Conservation (phyloP, 2,329 filamentous ascomycete genomes). For the Xylariaceae sp. region DNA sequence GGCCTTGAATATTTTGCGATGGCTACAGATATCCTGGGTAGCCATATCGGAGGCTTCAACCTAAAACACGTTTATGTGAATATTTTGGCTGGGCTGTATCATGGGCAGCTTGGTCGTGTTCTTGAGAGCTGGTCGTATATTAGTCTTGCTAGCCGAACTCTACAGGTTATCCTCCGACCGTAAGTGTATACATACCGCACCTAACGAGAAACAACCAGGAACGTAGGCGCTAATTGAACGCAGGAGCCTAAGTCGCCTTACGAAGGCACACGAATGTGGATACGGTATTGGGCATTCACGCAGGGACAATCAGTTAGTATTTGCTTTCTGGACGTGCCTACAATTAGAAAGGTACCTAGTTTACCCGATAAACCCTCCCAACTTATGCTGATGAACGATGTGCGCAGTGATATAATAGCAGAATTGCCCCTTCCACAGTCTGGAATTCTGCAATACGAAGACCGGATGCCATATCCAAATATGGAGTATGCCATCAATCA, state of each 20-base stretch:
- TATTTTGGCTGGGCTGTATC: conserved; percentile 84
- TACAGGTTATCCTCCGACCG: conserved; percentile 76
- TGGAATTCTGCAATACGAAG: conserved; percentile 62
- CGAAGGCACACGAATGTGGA: conserved; percentile 42
- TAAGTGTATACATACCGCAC: conserved; percentile 46
- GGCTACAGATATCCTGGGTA: conserved; percentile 83
- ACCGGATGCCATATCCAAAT: conserved; percentile 69
- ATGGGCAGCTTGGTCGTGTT: conserved; percentile 83
- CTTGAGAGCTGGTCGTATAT: conserved; percentile 78
- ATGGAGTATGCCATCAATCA: conserved; percentile 48
- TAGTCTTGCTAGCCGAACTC: conserved; percentile 55
- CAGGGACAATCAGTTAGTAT: conserved; percentile 65
- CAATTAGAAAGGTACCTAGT: conserved; percentile 78
- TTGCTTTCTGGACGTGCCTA: conserved; percentile 91
- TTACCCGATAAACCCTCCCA: neutral
- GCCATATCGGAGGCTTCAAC: conserved; percentile 75
- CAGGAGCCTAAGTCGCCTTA: conserved; percentile 54
- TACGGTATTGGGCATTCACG: conserved; percentile 42
- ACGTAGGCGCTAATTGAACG: conserved; percentile 6
- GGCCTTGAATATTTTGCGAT: conserved; percentile 88
- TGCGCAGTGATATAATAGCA: conserved; percentile 80
- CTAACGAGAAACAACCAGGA: neutral
- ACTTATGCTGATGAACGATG: conserved; percentile 22
- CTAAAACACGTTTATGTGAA: conserved; percentile 83
- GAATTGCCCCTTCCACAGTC: conserved; percentile 72